A percentile compares a stretch with the other conserved stretches of the same genome.
phyloP scores from a whole-genome alignment of 176 grass and related monocot species.

The Pontederia paniculata region DNA sequence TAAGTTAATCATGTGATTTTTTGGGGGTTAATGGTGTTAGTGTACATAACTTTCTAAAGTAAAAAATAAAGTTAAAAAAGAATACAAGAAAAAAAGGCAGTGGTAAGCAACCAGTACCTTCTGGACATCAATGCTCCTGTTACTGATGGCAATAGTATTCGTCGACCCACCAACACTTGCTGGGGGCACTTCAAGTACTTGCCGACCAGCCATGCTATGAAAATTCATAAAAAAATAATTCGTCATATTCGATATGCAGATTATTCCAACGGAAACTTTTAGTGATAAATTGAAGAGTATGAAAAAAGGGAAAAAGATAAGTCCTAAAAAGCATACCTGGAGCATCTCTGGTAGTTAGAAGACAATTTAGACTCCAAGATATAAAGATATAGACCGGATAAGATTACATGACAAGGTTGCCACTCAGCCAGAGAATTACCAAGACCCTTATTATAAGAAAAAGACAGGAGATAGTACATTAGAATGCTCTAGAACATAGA shows the following conservation, averaged over 20 bases:
- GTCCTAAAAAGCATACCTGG: slow-evolving; percentile 37
- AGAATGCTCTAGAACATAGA: slow-evolving; percentile 5
- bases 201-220: slow-evolving; percentile 74
- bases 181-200: slow-evolving; percentile 73
- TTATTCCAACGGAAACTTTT: neutral
- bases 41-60: too few species aligned
- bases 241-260: neutral
- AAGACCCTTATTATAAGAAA: slow-evolving; percentile 45
- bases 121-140: slow-evolving; percentile 62
- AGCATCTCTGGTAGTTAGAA: slow-evolving; percentile 64
- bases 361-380: slow-evolving; percentile 79
- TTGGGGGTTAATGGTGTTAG: too few species aligned
- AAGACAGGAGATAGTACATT: neutral
- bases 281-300: neutral
- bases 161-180: slow-evolving; percentile 63
- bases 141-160: slow-evolving; percentile 68
- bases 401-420: slow-evolving; percentile 74
- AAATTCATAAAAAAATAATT: slow-evolving; percentile 14
- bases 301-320: neutral
- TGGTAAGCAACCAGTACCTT: slow-evolving; percentile 35
- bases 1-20: too few species aligned
- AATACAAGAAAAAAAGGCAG: neutral
- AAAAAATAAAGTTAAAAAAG: neutral
- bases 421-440: slow-evolving; percentile 89
- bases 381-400: slow-evolving; percentile 94